Evolutionary conservation across 2,329 filamentous ascomycete genomes (phyloP), one percentile per base, ranked within the genome.

Genomic region (Dothiorella sarmentorum): DNA sequence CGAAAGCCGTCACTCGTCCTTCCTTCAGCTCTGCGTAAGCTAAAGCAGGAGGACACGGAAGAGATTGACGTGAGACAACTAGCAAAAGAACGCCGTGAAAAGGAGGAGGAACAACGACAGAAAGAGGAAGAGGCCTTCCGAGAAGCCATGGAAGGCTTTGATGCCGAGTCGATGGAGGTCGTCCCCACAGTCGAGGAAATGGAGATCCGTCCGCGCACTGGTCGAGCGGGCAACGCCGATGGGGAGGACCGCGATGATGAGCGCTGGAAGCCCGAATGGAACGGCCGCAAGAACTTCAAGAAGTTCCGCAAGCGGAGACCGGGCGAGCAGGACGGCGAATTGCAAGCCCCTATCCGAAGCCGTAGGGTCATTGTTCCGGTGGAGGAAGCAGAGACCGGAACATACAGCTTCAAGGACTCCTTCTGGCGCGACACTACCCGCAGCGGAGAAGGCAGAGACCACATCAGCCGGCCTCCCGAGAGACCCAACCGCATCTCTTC

Each of bases 221-320:
- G 64, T 63, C 66, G 66, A 53, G 61, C 51, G 33, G 24, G 61
- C 63, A 18, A 29, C 5, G 3, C n/a, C 10, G 66, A 74, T n/a
- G 63, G 74, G 55, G 71, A 68, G 17, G 69, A 75, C n/a, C 72
- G 71, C 31, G 74, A 80, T 17, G 83, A 86, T 4, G 56, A 33
- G 13, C 81, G 90, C 38, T 97, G 93, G 92, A 84, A 97, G 64
- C 85, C 90, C 0, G 81, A 81, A 37, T 99, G 94, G 94, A 96
- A 97, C 69, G 94, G 93, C 0, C 82, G 93, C 42, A 93, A 91
- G 73, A 97, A 99, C 69, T 99, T 96, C 77, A 99, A 99, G 72
- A 89, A 85, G 66, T 99, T 99, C 68, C 80, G 81, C 20, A 80
- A 79, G 57, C 79, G 83, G 56, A 86, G 73, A 5, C 68, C 72